Base-by-base conservation (phyloP, 805 yeast species). In the Spathaspora girioi region DNA sequence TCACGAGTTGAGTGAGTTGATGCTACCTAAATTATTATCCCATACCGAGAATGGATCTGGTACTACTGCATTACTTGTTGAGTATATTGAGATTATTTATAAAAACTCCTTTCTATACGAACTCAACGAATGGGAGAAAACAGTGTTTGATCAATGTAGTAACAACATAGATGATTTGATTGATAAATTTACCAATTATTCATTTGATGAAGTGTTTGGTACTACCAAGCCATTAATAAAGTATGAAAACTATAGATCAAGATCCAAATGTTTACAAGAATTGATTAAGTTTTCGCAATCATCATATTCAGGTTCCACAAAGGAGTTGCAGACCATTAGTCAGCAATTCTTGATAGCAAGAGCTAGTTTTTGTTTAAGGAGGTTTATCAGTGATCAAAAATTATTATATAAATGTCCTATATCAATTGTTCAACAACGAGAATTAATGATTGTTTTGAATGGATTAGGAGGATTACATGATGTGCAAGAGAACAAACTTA, bases 351-450 rank as follows among this genome's bases (percentile, higher is more conserved):
- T 88, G 31, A 65, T 81, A 0, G 73, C 83, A 17, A 73, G 96
- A 41, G 69, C 79, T 23, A 81, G 87, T 0, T 75, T 87, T 54
- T 77, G 82, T 0, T 66, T 92, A 43, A 75, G 86, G 50, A 80
- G 86, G 52, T 84, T 81, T 54, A 70, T 87, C 6, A 81, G 86
- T 14, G 91, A 87, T 56, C 79, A 77, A 47, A 78, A 75, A 31
- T 67, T 91, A 11, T 62, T 85, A 5, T 80, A 83, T 35, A 71
- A 65, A 29, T 79, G 79, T 48, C 97, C 97, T 0, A 70, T 87
- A 14, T 80, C 93, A 0, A 74, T 78, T 40, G 65, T 87, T 7
- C 89, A 89, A 56, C 80, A 80, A 49, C 66, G 70, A 5, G 98
- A 92, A 63, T 60, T 91, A n/a, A 54, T 56, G 11, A 58, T 70